Conservation (phyloP, 805 yeast genomes). For the Sugiyamaella chiloensis region DNA sequence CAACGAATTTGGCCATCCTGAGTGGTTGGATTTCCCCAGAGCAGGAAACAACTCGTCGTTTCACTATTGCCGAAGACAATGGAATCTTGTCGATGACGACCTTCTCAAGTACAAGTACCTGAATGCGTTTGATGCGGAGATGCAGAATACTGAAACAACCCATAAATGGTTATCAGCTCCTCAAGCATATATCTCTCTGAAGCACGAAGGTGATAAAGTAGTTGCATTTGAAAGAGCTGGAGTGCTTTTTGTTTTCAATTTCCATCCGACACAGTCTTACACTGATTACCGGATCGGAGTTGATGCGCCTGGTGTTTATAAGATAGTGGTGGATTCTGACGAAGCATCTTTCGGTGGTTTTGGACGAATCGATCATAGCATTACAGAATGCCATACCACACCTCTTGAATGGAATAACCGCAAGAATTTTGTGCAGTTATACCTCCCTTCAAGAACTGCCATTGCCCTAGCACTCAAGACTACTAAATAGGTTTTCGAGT, state of each 20-base stretch:
- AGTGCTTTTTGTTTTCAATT: constrained; percentile 79
- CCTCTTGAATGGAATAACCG: constrained; percentile 80
- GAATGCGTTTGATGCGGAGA: constrained; percentile 77
- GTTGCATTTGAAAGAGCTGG: constrained; percentile 87
- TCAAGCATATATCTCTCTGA: constrained; percentile 80
- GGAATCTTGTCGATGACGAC: constrained; percentile 78
- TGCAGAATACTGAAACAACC: constrained; percentile 71
- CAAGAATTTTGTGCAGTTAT: constrained; percentile 69
- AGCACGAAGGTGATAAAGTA: constrained; percentile 85
- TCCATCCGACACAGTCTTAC: constrained; percentile 80
- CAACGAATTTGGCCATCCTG: constrained; percentile 98
- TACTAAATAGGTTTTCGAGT: too few relatives aligned
- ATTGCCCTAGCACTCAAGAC: too few relatives aligned
- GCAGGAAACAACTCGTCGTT: constrained; percentile 82
- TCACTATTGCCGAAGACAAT: constrained; percentile 94
- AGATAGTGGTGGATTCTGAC: constrained; percentile 74
- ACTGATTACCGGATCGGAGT: constrained; percentile 91
- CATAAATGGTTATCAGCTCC: constrained; percentile 72
- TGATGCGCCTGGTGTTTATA: constrained; percentile 71
- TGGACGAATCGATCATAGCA: constrained; percentile 56
- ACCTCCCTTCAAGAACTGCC: constrained; percentile 75
- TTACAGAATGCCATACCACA: constrained; percentile 60
- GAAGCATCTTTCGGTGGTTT: constrained; percentile 76
- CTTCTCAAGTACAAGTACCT: constrained; percentile 74
- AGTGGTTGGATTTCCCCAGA: constrained; percentile 97